Conservation (phyloP, 2,329 filamentous ascomycete genomes). For the Fusarium sp. region DNA sequence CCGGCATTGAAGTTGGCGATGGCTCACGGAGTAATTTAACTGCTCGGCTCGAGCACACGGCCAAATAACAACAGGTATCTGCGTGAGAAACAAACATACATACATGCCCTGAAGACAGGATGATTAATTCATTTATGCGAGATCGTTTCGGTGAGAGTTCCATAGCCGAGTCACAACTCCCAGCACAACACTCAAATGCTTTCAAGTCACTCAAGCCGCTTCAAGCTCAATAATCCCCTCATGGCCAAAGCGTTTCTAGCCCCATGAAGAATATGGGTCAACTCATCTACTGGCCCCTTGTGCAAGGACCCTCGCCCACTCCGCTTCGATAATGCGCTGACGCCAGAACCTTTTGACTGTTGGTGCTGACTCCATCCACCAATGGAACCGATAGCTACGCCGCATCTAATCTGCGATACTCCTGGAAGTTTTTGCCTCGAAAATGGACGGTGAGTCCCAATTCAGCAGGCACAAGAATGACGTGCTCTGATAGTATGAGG, state of each 20-base stretch:
- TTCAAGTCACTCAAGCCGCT: neutral
- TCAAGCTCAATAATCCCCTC: slow-evolving; percentile 26
- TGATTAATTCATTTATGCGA: slow-evolving; percentile 1
- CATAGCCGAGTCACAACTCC: neutral
- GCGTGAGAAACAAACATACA: neutral
- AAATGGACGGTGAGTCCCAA: slow-evolving; percentile 5
- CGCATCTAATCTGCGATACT: slow-evolving; percentile 29
- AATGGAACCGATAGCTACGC: slow-evolving; percentile 12
- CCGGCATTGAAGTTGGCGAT: neutral
- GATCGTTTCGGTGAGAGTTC: slow-evolving; percentile 2
- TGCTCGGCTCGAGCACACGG: neutral
- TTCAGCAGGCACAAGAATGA: slow-evolving; percentile 14
- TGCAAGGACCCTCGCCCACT: slow-evolving; percentile 22
- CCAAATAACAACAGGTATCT: neutral
- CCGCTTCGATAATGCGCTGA: slow-evolving; percentile 25
- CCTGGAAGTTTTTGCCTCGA: neutral
- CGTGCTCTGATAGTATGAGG: slow-evolving; percentile 3
- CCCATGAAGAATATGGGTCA: slow-evolving; percentile 15
- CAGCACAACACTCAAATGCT: neutral
- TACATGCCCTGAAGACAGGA: neutral
- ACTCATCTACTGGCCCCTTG: slow-evolving; percentile 23
- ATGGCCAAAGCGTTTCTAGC: slow-evolving; percentile 27
- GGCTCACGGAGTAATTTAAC: neutral
- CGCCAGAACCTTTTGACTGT: neutral
- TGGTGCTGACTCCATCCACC: slow-evolving; percentile 17